Base-by-base conservation (phyloP, 495 filamentous ascomycete species). In the Saxispiralis lemnorum region DNA sequence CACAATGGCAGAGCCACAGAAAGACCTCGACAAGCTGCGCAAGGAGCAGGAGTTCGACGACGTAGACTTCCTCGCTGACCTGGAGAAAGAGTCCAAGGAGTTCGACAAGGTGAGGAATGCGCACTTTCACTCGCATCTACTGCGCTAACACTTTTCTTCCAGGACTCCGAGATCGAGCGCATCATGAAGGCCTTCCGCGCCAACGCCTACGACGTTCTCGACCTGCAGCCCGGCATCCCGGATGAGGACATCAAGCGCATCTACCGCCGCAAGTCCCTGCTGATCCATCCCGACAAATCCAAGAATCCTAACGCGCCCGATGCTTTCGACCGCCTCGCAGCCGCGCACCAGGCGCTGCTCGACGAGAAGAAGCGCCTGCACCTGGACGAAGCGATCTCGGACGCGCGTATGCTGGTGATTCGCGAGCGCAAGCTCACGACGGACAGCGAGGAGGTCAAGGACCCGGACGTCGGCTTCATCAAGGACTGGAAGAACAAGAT, bases 261-360 rank as follows among this genome's bases (percentile, higher is more conserved):
- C 58, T 99, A 95, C 68, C 84, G 89, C 64, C 85, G 79, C 53
- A 96, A 93, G 59, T 99, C 89, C 13, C 78, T 99, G 28, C 75
- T 99, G 6, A 96, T 99, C 66, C 89, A 99, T 66, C 89, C 89
- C 10, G 89, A 99, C 65, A 96, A 96, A 63, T 95, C 92, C 40
- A 76, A 75, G 51, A 96, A 99, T 59, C 82, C 83, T 1, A 70
- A 67, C 21, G 89, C 89, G 7, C 88, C 89, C 0, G 87, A 95
- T 54, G 92, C 89, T 50, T 99, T 99, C 59, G 89, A 99, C 64
- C 77, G 85, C 1, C 75, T 99, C 4, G 93, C 93, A 59, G 93
- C 95, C 60, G 89, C 89, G 9, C 83, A 95, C 54, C 81, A 75
- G 0, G 73, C 80, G 47, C 74, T 99, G 7, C 78, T 93, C 66